These are phyloP conservation scores for Anthoceros angustus DNA, from an alignment of 225 moss, liverwort and hornwort genomes.

Conservation along the genomic window DNA sequence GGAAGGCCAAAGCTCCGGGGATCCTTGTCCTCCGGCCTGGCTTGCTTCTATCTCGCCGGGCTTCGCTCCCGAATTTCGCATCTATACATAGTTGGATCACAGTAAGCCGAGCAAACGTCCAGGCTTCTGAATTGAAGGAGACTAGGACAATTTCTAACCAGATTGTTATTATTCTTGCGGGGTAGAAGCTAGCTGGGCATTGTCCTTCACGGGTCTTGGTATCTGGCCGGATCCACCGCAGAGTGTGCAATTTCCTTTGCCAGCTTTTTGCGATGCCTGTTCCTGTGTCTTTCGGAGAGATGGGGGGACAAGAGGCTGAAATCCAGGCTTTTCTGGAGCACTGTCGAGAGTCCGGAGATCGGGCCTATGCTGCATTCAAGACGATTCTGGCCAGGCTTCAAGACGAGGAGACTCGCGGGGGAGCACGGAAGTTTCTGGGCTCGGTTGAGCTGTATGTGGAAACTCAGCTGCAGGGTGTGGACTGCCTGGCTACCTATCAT, in stretches of 20 bases:
- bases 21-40: too few relatives aligned
- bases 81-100: too few relatives aligned
- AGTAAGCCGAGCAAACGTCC: too few relatives aligned
- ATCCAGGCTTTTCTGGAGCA: conserved; percentile 54
- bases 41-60: too few relatives aligned
- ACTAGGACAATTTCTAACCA: too few relatives aligned
- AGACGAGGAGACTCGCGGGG: conserved; percentile 35
- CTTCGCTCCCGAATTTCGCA: too few relatives aligned
- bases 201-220: too few relatives aligned
- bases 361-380: conserved; percentile 66
- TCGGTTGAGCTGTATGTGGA: conserved; percentile 46
- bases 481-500: conserved; percentile 57
- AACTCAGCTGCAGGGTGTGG: conserved; percentile 28
- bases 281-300: background rate
- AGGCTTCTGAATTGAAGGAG: too few relatives aligned
- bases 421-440: conserved; percentile 56
- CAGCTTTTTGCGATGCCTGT: background rate
- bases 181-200: too few relatives aligned
- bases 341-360: conserved; percentile 79
- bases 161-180: too few relatives aligned
- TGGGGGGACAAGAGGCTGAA: conserved; percentile 17
- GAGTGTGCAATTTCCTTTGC: background rate
- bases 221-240: too few relatives aligned
- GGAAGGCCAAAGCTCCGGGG: too few relatives aligned
- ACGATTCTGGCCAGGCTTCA: conserved; percentile 55